A percentile compares a stretch with the other conserved stretches of the same genome.
phyloP scores from a whole-genome alignment of 495 filamentous ascomycete genomes.

The Penicillium daleae region DNA sequence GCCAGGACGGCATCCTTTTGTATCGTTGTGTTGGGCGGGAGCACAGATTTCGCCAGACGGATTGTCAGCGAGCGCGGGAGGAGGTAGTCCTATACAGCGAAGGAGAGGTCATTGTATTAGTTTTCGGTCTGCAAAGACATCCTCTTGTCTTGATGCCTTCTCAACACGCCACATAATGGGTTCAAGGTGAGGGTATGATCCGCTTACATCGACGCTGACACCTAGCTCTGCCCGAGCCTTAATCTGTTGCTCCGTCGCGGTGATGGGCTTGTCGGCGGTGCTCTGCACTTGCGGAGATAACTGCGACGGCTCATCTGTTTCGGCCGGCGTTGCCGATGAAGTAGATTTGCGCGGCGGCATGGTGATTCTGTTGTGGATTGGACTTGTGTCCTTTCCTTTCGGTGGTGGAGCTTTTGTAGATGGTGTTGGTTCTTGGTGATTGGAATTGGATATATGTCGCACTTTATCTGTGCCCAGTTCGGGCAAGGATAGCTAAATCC shows the following conservation, averaged over 20 bases:
- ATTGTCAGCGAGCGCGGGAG: conserved; percentile 94
- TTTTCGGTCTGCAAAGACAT: neutral
- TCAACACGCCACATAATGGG: neutral
- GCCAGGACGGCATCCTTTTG: conserved; percentile 92
- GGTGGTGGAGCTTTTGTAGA: neutral
- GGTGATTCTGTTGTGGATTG: conserved; percentile 8
- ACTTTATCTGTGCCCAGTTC: neutral
- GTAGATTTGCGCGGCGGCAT: conserved; percentile 47
- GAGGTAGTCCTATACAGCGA: conserved; percentile 73
- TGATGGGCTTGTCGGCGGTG: conserved; percentile 34
- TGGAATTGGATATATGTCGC: neutral
- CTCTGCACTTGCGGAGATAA: conserved; percentile 24
- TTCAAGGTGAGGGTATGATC: neutral
- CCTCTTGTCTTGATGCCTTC: too few relatives aligned
- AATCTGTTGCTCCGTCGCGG: conserved; percentile 52
- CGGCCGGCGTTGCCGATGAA: conserved; percentile 36
- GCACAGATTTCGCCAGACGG: conserved; percentile 90
- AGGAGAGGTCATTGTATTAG: conserved; percentile 7
- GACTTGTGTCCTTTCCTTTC: conserved; percentile 1
- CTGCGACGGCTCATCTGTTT: conserved; percentile 26
- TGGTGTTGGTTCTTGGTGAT: neutral
- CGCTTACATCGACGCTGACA: conserved; percentile 47
- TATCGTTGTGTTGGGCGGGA: conserved; percentile 93
- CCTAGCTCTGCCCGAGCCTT: conserved; percentile 50
- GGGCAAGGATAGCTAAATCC: neutral